Conservation (phyloP, 2,329 filamentous ascomycete species). For the Xylaria sp. region DNA sequence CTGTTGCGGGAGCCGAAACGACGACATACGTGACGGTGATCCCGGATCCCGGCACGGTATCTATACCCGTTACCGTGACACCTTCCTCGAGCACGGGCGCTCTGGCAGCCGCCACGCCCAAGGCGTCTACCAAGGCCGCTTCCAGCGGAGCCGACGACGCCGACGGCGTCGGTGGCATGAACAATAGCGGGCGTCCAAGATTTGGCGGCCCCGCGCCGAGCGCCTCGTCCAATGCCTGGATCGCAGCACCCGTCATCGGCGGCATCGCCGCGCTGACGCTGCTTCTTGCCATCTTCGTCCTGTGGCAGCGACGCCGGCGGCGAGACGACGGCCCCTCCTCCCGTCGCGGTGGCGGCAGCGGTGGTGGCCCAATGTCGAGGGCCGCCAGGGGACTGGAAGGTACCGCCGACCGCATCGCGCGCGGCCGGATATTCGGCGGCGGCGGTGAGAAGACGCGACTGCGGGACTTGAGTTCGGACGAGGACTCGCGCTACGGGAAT, state of each 20-base stretch:
- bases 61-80: constrained; percentile 24
- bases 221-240: constrained; percentile 47
- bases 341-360: background rate
- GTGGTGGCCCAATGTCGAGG: constrained; percentile 8
- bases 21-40: constrained; percentile 18
- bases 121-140: constrained; percentile 3
- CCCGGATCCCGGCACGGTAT: constrained; percentile 10
- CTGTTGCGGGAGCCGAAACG: constrained; percentile 12
- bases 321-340: constrained; percentile 8
- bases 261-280: constrained; percentile 49
- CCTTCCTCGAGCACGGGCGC: constrained; percentile 15
- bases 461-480: constrained; percentile 22
- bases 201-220: constrained; percentile 15
- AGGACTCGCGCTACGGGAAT: constrained; percentile 21
- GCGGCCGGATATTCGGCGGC: constrained; percentile 23
- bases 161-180: background rate
- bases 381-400: constrained; percentile 11
- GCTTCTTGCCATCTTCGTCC: constrained; percentile 48
- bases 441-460: constrained; percentile 18
- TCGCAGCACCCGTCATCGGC: constrained; percentile 52
- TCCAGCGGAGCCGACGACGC: constrained; percentile 4
- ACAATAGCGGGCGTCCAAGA: background rate
- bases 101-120: constrained; percentile 19
- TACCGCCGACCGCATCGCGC: constrained; percentile 16
- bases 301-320: constrained; percentile 48